phyloP scores from a whole-genome alignment of 2,329 filamentous ascomycete genomes.

The Colletotrichum euphorbiae region DNA sequence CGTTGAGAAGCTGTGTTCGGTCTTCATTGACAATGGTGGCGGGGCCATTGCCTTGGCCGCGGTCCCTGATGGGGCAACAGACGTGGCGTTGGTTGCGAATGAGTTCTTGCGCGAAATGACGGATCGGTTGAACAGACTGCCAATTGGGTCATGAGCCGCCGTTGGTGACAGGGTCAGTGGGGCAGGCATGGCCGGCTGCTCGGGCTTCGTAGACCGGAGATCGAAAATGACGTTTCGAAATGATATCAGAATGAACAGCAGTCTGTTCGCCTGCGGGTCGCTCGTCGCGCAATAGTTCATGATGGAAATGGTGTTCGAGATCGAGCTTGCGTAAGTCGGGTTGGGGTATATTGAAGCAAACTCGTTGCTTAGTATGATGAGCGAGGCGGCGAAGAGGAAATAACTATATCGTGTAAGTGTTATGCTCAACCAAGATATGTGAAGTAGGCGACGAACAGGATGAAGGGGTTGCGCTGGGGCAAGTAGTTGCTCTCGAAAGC shows the following conservation, averaged over 20 bases:
- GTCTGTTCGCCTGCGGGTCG: constrained; percentile 62
- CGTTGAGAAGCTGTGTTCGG: constrained; percentile 28
- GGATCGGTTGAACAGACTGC: constrained; percentile 44
- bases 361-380: constrained; percentile 68
- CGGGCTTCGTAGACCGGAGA: constrained; percentile 28
- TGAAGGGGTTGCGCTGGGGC: constrained; percentile 65
- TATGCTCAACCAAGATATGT: no score
- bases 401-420: constrained; percentile 53
- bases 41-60: constrained; percentile 29
- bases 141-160: constrained; percentile 44
- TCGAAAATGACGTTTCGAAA: constrained; percentile 57
- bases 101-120: constrained; percentile 37
- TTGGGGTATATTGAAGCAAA: constrained; percentile 63
- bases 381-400: constrained; percentile 65
- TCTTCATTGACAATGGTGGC: constrained; percentile 35
- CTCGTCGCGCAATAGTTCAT: constrained; percentile 60
- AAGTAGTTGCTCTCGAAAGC: constrained; percentile 59
- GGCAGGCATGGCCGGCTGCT: constrained; percentile 43
- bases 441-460: constrained; percentile 58
- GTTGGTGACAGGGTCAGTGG: constrained; percentile 37
- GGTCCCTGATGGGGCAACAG: neutral
- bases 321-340: constrained; percentile 52
- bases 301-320: constrained; percentile 58
- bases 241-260: constrained; percentile 61
- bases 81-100: constrained; percentile 14